These are phyloP conservation scores for Capsicum baccatum DNA, from an alignment of 257 asterid species.

Conservation along the genomic window DNA sequence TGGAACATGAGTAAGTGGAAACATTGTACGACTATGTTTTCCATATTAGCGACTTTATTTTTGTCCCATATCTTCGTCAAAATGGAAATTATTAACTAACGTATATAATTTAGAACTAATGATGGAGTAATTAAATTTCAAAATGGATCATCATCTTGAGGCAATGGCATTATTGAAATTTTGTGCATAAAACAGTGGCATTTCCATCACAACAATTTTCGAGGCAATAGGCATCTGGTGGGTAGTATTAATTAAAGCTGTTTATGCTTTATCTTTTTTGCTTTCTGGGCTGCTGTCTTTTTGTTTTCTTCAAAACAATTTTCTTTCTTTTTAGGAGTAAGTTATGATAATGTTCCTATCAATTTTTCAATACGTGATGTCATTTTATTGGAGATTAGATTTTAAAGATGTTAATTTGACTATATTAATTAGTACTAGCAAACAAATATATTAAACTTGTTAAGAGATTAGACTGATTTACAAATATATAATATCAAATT, in stretches of 20 bases:
- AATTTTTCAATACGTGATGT: neutral
- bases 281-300: neutral
- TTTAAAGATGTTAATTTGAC: neutral
- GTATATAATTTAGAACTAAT: neutral
- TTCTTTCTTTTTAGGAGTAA: conserved; percentile 12
- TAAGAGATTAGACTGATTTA: neutral
- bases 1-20: neutral
- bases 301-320: neutral
- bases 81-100: conserved; percentile 22
- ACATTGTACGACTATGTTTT: neutral
- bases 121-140: neutral
- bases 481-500: neutral
- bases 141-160: neutral
- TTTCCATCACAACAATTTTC: neutral
- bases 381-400: neutral
- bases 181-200: neutral
- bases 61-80: conserved; percentile 21
- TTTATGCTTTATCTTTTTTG: conserved; percentile 6
- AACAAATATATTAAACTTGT: neutral
- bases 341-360: conserved; percentile 14
- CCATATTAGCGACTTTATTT: neutral
- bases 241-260: neutral
- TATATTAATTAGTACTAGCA: neutral
- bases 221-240: neutral
- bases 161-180: neutral